These are phyloP conservation scores for Saccharomycopsis fermentans DNA, from an alignment of 805 yeast species.

Conservation along the genomic window DNA sequence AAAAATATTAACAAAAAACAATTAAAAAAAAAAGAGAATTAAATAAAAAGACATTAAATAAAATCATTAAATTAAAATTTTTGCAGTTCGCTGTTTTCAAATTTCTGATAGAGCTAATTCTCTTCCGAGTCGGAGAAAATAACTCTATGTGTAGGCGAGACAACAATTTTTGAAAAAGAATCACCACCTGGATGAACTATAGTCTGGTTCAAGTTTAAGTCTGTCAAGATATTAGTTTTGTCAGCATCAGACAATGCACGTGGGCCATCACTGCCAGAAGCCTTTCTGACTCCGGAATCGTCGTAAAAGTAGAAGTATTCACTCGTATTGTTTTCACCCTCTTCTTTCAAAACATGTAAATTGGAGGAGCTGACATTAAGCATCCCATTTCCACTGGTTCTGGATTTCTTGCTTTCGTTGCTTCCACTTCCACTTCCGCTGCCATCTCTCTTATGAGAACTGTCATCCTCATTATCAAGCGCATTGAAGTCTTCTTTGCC, in stretches of 20 bases:
- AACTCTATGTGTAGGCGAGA: not conserved
- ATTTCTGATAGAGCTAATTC: not conserved
- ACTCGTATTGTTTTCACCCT: constrained; percentile 2
- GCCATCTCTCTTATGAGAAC: not conserved
- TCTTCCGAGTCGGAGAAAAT: not conserved
- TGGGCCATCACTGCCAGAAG: not conserved
- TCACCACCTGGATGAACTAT: not conserved
- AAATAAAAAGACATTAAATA: not conserved
- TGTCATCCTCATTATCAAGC: not conserved
- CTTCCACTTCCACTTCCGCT: constrained; percentile 4
- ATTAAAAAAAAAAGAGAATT: not conserved
- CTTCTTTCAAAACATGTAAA: constrained; percentile 13
- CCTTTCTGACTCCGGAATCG: not conserved
- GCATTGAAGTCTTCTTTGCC: not conserved
- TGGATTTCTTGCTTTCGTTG: constrained; percentile 1
- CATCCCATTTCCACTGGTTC: constrained; percentile 1
- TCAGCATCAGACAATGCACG: not conserved
- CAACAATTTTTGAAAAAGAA: not conserved
- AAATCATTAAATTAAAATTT: not conserved
- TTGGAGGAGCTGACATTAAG: constrained; percentile 9
- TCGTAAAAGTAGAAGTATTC: not conserved
- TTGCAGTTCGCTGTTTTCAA: not conserved
- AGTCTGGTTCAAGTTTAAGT: not conserved
- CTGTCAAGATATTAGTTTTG: not conserved
- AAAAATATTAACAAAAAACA: too few species aligned